Base-by-base conservation (phyloP, 805 yeast genomes). In the Metschnikowia bowlesiae region DNA sequence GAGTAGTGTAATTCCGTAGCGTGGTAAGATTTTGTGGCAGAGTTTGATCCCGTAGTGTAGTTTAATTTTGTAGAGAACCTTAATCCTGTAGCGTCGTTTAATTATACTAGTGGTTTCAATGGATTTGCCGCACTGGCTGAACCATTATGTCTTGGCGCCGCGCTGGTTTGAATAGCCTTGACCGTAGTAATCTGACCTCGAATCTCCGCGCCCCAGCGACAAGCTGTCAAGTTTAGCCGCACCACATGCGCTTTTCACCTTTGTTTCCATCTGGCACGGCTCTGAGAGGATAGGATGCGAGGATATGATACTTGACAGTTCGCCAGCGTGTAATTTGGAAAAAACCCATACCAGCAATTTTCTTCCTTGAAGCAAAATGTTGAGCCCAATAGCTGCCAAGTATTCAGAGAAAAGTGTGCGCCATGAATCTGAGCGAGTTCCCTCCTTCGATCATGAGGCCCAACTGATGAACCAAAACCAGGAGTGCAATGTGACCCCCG, bases 401-500 rank as follows among this genome's bases (percentile, higher is more conserved):
- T 6, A 13, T 14, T 38, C 29, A 4, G 45, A 45, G 22, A 45
- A 39, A n/a, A 44, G 30, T 18, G 44, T 16, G 26, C 47, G 31
- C 29, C 11, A 31, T 32, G 47, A 41, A 9, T 30, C 41, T 22
- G 18, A 44, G 32, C 47, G 29, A 16, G 32, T 30, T 13, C n/a
- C 11, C 32, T 44, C 40, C 9, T 35, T 14, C 16, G 40, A 44
- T 16, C 46, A 44, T 6, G 40, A 35, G 31, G 41, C 35, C 28
- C 39, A 30, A 16, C 13, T 3, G 18, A 13, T 22, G 10, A 46
- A 35, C 29, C 18, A 39, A 29, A 53, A 54, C 32, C 33, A 14
- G 11, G 43, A 48, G 14, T 44, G 51, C 33, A 51, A 53, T 22
- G 36, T 36, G 28, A 46, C 51, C n/a, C 28, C 44, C 13, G 46